Evolutionary conservation across 1,139 yeast genomes (phyloP), one percentile per base, ranked within the genome.

Genomic region (Magnusiomyces fungicola): DNA sequence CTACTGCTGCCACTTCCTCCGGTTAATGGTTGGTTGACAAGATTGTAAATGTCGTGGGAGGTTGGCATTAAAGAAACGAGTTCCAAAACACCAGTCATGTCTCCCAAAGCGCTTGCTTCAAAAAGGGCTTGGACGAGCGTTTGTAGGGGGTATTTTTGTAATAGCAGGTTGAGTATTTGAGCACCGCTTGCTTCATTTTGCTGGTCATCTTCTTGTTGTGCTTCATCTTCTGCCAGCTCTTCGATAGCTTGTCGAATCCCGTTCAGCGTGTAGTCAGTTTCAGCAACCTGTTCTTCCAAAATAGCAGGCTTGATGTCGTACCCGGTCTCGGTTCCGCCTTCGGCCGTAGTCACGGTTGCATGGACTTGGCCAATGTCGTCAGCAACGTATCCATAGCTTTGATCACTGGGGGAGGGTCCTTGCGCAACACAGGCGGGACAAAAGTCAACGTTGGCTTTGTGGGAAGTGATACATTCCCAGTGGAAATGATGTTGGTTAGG

Each of bases 391-490:
- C 25, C 41, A 12, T 14, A 34, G 12, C 3, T 3, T 6, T 19
- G 39, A 18, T 19, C 2, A n/a, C 36, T 32, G 36, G 18, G 18
- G 30, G 30, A 12, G 6, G 6, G 9, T 5, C 9, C 16, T 7
- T 6, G 6, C 16, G 36, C 36, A 7, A 36, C 48, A 34, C 61
- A 58, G 0, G 30, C 47, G 4, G 61, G 61, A 38, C 61, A 58
- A 29, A 18, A 21, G 4, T 48, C 48, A 30, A 47, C 52, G 21
- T 45, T 24, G 46, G 50, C 33, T 34, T 53, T 25, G 39, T 45
- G 49, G 34, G 58, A 37, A 34, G 51, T 49, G 18, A 56, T 50
- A 39, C 61, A 58, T 1, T 49, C 51, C 58, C 60, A 58, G 49
- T 58, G 61, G 43, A 55, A 54, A 25, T 57, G 56, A 34, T 58